Evolutionary conservation across 75 land plant species (phyloP), one percentile per base, ranked within the genome.

Genomic region (Selaginella tamariscina): DNA sequence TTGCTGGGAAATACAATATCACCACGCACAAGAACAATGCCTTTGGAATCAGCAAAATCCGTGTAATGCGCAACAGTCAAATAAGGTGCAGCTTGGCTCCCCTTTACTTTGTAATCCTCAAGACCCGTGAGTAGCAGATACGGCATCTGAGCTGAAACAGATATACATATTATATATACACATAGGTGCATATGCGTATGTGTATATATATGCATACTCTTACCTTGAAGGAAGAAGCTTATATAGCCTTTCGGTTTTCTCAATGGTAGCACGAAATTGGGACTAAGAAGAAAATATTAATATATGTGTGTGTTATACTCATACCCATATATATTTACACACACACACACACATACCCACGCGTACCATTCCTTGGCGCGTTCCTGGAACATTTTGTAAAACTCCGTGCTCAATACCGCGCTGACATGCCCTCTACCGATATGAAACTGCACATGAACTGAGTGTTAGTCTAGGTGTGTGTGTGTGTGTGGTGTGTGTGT

Each of bases 1-100:
- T 85, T 90, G 77, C 92, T 87, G 66, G 97, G 70, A 74, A 95
- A 86, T n/a, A 95, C 96, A 65, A 94, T 65, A 65, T 94, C 98
- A 23, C 96, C 98, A 1, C 88, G 80, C 55, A 94, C 81, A 33
- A 94, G 90, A 24, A 90, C 96, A 63, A 89, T 31, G 27, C 86
- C 88, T 73, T 94, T 94, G 78, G 68, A 86, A 30, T 87, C 86
- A 55, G 80, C 79, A 69, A 95, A 88, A 30, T 95, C 99, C 15
- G 70, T 83, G 73, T 91, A 90, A 72, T 87, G 76, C 27, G 91
- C 76, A 18, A 81, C 85, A 30, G 89, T 85, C 69, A 90, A 74
- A 74, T 95, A 95, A 18, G 99, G 99, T 70, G 91, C 57, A 39
- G 97, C 99, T 68, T 87, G 83, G 57, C 85, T 82, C 31, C 98